Conservation (phyloP, 1,284 basidiomycete genomes). For the Limonomyces culmigenus region DNA sequence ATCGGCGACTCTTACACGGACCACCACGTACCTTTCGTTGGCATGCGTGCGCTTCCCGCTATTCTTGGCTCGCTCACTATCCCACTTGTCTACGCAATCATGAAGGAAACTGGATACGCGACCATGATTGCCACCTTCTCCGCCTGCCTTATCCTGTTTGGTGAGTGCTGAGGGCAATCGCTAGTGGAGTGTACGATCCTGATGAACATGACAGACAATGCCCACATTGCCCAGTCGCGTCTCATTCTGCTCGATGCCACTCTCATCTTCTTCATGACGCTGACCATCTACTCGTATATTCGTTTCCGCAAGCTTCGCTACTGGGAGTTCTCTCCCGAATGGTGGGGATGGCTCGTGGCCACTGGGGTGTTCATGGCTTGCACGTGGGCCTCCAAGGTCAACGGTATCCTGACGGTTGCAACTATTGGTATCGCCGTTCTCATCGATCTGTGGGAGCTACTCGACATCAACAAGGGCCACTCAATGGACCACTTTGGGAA, state of each 20-base stretch:
- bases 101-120: constrained; percentile 95
- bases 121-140: constrained; percentile 81
- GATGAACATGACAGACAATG: constrained; percentile 55
- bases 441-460: constrained; percentile 88
- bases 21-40: constrained; percentile 84
- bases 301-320: constrained; percentile 94
- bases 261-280: constrained; percentile 89
- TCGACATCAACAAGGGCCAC: constrained; percentile 66
- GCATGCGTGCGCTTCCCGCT: constrained; percentile 84
- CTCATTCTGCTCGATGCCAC: constrained; percentile 93
- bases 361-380: constrained; percentile 91
- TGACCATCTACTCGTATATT: constrained; percentile 90
- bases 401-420: constrained; percentile 84
- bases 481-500: constrained; percentile 79
- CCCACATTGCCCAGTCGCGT: constrained; percentile 88
- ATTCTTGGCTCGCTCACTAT: constrained; percentile 82
- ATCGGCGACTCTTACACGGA: constrained; percentile 90
- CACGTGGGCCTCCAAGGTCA: constrained; percentile 97
- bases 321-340: constrained; percentile 72
- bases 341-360: constrained; percentile 91
- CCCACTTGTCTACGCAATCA: constrained; percentile 86
- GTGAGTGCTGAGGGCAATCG: constrained; percentile 25
- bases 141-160: constrained; percentile 72
- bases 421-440: constrained; percentile 85
- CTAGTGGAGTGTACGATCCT: not conserved